Percentiles rank a stretch among this genome's conserved stretches.
Evolutionary conservation across 2,329 filamentous ascomycete genomes (phyloP).

Genomic region (Chrysosporium queenslandicum): DNA sequence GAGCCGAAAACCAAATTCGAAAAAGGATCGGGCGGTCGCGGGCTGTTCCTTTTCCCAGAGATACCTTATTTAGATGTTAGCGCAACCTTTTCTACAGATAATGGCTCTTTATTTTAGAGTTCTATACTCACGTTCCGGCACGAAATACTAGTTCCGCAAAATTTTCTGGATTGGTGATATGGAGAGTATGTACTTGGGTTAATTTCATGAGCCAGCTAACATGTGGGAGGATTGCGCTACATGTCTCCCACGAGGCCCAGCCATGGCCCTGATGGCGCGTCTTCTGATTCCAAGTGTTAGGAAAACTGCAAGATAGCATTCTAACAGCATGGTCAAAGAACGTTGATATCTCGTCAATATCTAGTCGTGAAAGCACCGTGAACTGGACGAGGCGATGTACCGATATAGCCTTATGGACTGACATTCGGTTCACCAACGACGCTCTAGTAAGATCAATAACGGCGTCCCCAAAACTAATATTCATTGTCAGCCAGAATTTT

Average conservation of each 20-base stretch:
- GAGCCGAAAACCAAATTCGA: slow-evolving; percentile 22
- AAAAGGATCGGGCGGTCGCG: slow-evolving; percentile 19
- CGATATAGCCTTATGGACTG: background rate
- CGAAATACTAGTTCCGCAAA: slow-evolving; percentile 23
- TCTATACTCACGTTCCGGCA: slow-evolving; percentile 20
- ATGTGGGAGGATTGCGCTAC: slow-evolving; percentile 20
- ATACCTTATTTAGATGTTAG: slow-evolving; percentile 21
- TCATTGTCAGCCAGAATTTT: background rate
- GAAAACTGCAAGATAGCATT: slow-evolving; percentile 3
- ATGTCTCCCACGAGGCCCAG: slow-evolving; percentile 7
- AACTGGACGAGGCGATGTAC: slow-evolving; percentile 11
- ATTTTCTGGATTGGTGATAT: slow-evolving; percentile 11
- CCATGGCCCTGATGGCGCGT: slow-evolving; percentile 6
- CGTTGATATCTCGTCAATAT: background rate
- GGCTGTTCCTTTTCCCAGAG: slow-evolving; percentile 28
- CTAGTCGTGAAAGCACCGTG: background rate
- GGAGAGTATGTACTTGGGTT: slow-evolving; percentile 16
- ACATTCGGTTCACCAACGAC: slow-evolving; percentile 5
- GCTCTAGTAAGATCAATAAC: slow-evolving; percentile 7
- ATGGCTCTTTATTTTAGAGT: background rate
- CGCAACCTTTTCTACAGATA: too few species aligned
- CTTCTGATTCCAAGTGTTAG: slow-evolving; percentile 11
- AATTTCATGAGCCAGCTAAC: slow-evolving; percentile 22
- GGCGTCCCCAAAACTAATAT: slow-evolving; percentile 10
- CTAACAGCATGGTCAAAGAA: slow-evolving; percentile 5